Evolutionary conservation across 495 filamentous ascomycete genomes (phyloP).

Genomic region (Hypoxylon fragiforme): DNA sequence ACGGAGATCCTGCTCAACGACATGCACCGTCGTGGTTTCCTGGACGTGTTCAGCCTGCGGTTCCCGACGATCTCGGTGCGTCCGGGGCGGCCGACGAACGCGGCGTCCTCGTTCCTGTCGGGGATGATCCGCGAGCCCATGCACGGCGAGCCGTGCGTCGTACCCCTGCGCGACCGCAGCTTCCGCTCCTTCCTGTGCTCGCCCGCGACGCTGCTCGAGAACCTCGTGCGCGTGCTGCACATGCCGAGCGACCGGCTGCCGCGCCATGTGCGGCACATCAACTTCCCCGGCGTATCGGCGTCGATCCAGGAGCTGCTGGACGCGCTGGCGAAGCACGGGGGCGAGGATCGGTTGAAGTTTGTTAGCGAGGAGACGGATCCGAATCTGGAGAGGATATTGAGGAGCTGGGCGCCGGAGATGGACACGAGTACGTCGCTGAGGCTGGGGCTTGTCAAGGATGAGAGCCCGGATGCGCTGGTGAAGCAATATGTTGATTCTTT

Average conservation of each 20-base stretch:
- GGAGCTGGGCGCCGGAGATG: conserved; percentile 72
- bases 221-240: conserved; percentile 65
- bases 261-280: conserved; percentile 62
- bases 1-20: conserved; percentile 75
- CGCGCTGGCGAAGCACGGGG: conserved; percentile 68
- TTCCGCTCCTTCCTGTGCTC: conserved; percentile 71
- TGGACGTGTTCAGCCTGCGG: conserved; percentile 68
- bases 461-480: conserved; percentile 60
- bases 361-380: conserved; percentile 69
- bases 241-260: conserved; percentile 60
- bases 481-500: conserved; percentile 48
- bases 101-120: conserved; percentile 72
- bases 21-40: conserved; percentile 67
- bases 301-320: conserved; percentile 76
- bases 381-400: conserved; percentile 68
- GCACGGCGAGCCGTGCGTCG: conserved; percentile 63
- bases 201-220: conserved; percentile 68
- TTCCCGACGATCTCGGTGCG: conserved; percentile 77
- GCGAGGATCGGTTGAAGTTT: conserved; percentile 64
- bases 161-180: conserved; percentile 60
- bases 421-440: conserved; percentile 59
- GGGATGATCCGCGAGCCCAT: conserved; percentile 63
- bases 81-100: conserved; percentile 73
- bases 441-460: conserved; percentile 65
- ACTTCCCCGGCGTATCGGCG: conserved; percentile 73